A percentile compares a stretch with the other conserved stretches of the same genome.
phyloP scores from a whole-genome alignment of 2,329 filamentous ascomycete genomes.

The Fusarium sp. region DNA sequence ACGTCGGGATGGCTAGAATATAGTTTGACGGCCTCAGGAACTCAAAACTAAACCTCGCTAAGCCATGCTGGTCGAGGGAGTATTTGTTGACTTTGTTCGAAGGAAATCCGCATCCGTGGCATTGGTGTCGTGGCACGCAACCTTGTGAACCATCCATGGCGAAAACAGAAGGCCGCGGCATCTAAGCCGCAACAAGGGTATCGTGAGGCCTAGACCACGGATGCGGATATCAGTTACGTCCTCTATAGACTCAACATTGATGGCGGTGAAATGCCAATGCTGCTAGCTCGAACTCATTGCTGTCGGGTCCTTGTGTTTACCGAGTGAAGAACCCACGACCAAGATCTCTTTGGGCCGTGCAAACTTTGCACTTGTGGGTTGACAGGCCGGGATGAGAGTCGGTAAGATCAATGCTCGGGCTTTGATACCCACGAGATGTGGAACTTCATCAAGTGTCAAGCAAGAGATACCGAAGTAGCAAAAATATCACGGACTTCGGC shows the following conservation, averaged over 20 bases:
- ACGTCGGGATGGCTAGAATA: constrained; percentile 4
- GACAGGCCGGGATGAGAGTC: background rate
- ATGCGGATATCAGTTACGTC: constrained; percentile 44
- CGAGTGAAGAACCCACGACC: constrained; percentile 44
- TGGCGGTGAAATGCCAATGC: constrained; percentile 47
- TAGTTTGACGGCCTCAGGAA: constrained; percentile 8
- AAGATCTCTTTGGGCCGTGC: constrained; percentile 11
- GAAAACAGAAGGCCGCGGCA: constrained; percentile 23
- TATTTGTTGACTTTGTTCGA: constrained; percentile 1
- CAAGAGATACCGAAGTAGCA: constrained; percentile 17
- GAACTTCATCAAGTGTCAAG: constrained; percentile 26
- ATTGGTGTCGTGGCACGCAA: constrained; percentile 21
- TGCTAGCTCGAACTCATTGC: constrained; percentile 10
- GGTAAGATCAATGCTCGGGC: constrained; percentile 12
- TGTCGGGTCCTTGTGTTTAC: constrained; percentile 53
- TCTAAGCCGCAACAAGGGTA: constrained; percentile 32
- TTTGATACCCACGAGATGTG: constrained; percentile 7
- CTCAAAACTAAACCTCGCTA: constrained; percentile 11
- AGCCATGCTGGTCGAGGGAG: background rate
- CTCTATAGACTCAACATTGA: constrained; percentile 52
- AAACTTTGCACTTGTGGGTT: constrained; percentile 22
- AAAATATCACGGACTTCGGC: constrained; percentile 8
- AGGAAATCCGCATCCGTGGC: constrained; percentile 26
- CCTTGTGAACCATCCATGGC: constrained; percentile 16
- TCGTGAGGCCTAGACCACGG: constrained; percentile 14